Evolutionary conservation across 2,329 filamentous ascomycete genomes (phyloP).

Genomic region (Sporothrix inflata): DNA sequence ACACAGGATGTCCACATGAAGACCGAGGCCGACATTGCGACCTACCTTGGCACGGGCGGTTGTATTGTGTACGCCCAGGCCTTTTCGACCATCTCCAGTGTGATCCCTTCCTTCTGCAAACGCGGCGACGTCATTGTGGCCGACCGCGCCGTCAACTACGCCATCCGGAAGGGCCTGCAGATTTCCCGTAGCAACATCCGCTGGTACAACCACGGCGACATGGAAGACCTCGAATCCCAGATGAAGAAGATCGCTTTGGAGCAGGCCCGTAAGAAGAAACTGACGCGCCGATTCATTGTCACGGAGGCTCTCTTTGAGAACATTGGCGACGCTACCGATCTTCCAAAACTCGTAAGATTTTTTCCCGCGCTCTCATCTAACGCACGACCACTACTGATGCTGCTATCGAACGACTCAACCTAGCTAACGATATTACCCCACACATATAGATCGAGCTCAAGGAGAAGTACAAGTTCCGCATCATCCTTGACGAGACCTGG

Average conservation of each 20-base stretch:
- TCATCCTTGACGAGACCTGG: constrained; percentile 97
- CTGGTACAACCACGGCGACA: constrained; percentile 96
- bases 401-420: not conserved
- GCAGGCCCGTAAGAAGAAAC: constrained; percentile 78
- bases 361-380: not conserved
- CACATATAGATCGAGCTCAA: constrained; percentile 77
- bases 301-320: constrained; percentile 95
- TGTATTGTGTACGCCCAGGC: constrained; percentile 96
- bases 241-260: constrained; percentile 85
- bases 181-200: constrained; percentile 86
- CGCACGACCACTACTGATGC: not conserved
- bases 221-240: constrained; percentile 87
- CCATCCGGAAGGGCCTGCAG: constrained; percentile 92
- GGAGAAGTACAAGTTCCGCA: constrained; percentile 94
- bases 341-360: constrained; percentile 76
- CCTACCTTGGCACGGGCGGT: constrained; percentile 81
- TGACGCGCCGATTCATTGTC: constrained; percentile 93
- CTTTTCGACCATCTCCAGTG: constrained; percentile 94
- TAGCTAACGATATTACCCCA: not conserved
- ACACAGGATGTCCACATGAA: constrained; percentile 99
- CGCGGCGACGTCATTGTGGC: constrained; percentile 96
- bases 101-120: constrained; percentile 96
- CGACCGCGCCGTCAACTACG: constrained; percentile 89
- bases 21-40: constrained; percentile 89
- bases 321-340: constrained; percentile 78